These are phyloP conservation scores for Ganoderma sp. DNA, from an alignment of 1,284 basidiomycete genomes.

Conservation along the genomic window DNA sequence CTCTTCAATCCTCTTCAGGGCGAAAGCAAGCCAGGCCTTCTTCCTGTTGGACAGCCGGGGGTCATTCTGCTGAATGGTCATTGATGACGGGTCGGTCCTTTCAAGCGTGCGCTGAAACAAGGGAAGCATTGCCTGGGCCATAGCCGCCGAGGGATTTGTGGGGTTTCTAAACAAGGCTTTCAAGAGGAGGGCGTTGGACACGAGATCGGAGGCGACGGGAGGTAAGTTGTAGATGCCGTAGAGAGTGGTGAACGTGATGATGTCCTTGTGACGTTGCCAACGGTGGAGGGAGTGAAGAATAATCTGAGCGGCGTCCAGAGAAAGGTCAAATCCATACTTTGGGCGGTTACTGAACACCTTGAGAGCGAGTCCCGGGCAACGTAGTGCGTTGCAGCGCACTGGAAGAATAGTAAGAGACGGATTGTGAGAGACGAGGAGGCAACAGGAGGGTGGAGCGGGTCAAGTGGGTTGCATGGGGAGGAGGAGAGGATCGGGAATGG, in stretches of 20 bases:
- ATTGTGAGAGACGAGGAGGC: background rate
- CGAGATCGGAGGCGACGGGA: slow-evolving; percentile 57
- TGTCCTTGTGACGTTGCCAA: slow-evolving; percentile 51
- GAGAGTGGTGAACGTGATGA: slow-evolving; percentile 55
- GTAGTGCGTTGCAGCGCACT: slow-evolving; percentile 67
- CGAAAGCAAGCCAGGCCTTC: slow-evolving; percentile 40
- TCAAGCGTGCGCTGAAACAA: slow-evolving; percentile 46
- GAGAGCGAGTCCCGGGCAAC: slow-evolving; percentile 60
- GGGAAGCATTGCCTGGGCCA: slow-evolving; percentile 53
- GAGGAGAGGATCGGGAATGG: background rate
- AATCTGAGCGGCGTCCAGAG: slow-evolving; percentile 56
- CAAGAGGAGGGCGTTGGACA: slow-evolving; percentile 61
- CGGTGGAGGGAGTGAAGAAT: slow-evolving; percentile 52
- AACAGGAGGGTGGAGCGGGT: background rate
- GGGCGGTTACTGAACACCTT: slow-evolving; percentile 64
- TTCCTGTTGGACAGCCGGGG: slow-evolving; percentile 36
- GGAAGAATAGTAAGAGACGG: slow-evolving; percentile 1
- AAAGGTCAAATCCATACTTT: slow-evolving; percentile 63
- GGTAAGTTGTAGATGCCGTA: slow-evolving; percentile 59
- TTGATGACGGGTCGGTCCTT: slow-evolving; percentile 36
- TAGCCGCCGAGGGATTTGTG: slow-evolving; percentile 42
- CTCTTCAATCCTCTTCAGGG: slow-evolving; percentile 38
- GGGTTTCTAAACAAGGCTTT: slow-evolving; percentile 42
- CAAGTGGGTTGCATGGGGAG: background rate
- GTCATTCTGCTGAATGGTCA: slow-evolving; percentile 36